These are phyloP conservation scores for Hyaloscypha hepaticicola DNA, from an alignment of 495 filamentous ascomycete genomes.

Conservation along the genomic window DNA sequence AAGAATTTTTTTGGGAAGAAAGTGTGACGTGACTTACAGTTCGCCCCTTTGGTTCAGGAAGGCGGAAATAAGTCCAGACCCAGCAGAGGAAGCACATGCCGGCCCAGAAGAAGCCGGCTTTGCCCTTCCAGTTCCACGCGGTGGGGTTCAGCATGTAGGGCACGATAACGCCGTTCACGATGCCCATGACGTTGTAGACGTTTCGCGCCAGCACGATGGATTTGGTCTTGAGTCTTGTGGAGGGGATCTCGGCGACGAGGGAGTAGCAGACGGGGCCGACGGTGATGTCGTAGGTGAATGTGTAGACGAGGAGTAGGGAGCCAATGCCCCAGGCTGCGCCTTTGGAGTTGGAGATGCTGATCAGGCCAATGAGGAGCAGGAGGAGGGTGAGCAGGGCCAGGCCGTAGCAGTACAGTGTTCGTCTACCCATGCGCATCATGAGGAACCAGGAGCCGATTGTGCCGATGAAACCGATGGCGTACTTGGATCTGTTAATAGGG, in stretches of 20 bases:
- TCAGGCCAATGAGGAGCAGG: slow-evolving; percentile 25
- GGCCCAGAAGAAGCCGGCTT: slow-evolving; percentile 57
- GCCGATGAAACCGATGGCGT: slow-evolving; percentile 31
- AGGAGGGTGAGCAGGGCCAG: slow-evolving; percentile 21
- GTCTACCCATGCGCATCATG: slow-evolving; percentile 22
- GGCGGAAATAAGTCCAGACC: slow-evolving; percentile 53
- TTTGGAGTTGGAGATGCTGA: slow-evolving; percentile 19
- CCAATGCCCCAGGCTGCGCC: slow-evolving; percentile 45
- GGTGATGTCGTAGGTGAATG: slow-evolving; percentile 55
- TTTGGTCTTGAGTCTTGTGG: slow-evolving; percentile 53
- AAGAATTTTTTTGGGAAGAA: no score
- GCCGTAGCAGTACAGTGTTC: slow-evolving; percentile 26
- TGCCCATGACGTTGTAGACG: slow-evolving; percentile 51
- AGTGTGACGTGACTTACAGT: no score
- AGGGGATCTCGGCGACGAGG: slow-evolving; percentile 58
- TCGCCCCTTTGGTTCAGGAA: slow-evolving; percentile 68
- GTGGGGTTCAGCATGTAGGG: slow-evolving; percentile 49
- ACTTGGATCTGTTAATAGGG: slow-evolving; percentile 34
- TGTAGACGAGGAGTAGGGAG: slow-evolving; percentile 53
- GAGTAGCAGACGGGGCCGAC: slow-evolving; percentile 61
- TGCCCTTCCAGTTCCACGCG: slow-evolving; percentile 55
- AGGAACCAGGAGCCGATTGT: slow-evolving; percentile 43
- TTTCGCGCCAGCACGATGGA: slow-evolving; percentile 57
- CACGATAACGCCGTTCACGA: slow-evolving; percentile 47
- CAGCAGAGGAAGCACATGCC: slow-evolving; percentile 47